A percentile compares a stretch with the other conserved stretches of the same genome.
These are phyloP conservation scores for Botryosphaeria dothidea DNA, from an alignment of 2,329 filamentous ascomycete species.

Conservation along the genomic window DNA sequence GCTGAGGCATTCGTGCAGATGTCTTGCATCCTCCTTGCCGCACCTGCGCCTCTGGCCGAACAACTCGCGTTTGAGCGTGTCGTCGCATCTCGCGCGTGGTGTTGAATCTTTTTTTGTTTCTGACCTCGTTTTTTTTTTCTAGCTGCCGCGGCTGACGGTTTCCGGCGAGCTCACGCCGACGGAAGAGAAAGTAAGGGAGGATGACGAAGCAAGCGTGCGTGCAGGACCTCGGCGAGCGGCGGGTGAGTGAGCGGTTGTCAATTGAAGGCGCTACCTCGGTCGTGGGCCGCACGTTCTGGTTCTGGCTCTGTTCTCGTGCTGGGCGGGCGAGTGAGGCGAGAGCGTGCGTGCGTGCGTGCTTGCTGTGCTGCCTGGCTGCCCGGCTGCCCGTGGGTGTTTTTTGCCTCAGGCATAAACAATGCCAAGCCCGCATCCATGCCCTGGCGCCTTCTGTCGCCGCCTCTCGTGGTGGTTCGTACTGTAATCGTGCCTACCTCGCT, in stretches of 20 bases:
- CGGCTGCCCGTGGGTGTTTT: too few species aligned
- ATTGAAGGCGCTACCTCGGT: background rate
- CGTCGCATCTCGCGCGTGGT: background rate
- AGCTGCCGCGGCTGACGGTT: background rate
- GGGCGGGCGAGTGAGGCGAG: background rate
- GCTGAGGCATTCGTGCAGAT: background rate
- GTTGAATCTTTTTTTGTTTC: background rate
- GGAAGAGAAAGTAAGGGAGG: background rate
- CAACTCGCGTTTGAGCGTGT: background rate
- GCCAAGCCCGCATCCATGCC: background rate
- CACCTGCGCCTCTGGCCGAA: background rate
- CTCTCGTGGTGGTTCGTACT: conserved; percentile 5
- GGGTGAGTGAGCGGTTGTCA: background rate
- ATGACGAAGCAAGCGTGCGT: background rate
- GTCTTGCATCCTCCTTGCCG: conserved; percentile 7
- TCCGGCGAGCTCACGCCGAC: background rate
- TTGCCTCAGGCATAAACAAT: background rate
- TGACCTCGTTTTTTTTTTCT: background rate
- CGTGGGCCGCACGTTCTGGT: background rate
- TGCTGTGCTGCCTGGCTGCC: too few species aligned
- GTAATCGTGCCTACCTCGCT: conserved; percentile 11
- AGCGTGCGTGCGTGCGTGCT: background rate
- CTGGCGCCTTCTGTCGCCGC: conserved; percentile 2
- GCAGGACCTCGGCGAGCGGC: background rate
- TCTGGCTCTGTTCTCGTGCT: background rate